Percentiles rank a stretch among this genome's conserved stretches.
Evolutionary conservation across 257 asterid genomes (phyloP).

Genomic region (Solanum dulcamara): DNA sequence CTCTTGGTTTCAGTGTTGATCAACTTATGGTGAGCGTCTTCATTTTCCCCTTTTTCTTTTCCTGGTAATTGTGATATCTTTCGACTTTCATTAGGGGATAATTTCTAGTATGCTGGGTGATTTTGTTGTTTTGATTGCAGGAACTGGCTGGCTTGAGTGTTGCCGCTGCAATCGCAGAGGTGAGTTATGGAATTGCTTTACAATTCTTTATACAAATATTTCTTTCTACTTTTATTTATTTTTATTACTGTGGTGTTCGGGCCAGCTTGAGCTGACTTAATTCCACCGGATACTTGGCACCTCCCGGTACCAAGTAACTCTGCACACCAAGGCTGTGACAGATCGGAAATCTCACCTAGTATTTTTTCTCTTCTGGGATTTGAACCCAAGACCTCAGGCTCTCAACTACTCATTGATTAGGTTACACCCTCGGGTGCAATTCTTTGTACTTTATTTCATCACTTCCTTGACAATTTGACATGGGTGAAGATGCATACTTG

Average conservation of each 20-base stretch:
- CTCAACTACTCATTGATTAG: too few relatives aligned
- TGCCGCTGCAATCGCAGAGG: slow-evolving; percentile 90
- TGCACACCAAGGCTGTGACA: too few relatives aligned
- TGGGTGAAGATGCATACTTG: not conserved
- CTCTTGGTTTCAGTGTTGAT: slow-evolving; percentile 91
- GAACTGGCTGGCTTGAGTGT: slow-evolving; percentile 99
- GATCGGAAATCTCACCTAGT: too few relatives aligned
- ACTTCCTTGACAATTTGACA: not conserved
- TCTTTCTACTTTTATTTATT: too few relatives aligned
- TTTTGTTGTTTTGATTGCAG: slow-evolving; percentile 25
- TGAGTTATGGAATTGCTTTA: not conserved
- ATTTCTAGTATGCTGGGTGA: not conserved
- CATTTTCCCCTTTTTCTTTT: not conserved
- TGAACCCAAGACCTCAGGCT: too few relatives aligned
- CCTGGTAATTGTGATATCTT: not conserved
- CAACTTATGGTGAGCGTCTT: slow-evolving; percentile 62
- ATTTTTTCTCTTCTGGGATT: too few relatives aligned
- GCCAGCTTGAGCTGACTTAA: too few relatives aligned
- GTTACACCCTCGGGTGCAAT: too few relatives aligned
- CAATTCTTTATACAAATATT: not conserved
- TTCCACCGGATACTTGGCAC: too few relatives aligned
- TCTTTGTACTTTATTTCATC: not conserved
- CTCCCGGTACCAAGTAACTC: too few relatives aligned
- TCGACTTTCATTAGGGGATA: not conserved
- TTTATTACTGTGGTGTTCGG: too few relatives aligned